Evolutionary conservation across 2,329 filamentous ascomycete species (phyloP).

Genomic region (Zymoseptoria ardabiliae): DNA sequence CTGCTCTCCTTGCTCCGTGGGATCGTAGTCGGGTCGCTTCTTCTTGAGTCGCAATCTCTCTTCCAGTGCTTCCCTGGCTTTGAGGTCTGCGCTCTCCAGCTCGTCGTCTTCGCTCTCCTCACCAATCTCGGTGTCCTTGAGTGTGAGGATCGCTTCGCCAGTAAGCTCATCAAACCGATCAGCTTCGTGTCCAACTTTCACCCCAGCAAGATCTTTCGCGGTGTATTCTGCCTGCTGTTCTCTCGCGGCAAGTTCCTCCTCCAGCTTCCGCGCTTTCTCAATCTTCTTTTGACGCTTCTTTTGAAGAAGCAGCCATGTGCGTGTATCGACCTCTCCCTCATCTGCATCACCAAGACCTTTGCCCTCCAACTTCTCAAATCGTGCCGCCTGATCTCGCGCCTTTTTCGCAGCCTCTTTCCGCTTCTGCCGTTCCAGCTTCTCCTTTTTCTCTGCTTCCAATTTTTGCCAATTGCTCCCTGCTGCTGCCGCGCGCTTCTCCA

Average conservation of each 20-base stretch:
- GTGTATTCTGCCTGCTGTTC: conserved; percentile 72
- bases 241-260: conserved; percentile 71
- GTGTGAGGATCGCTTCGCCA: conserved; percentile 79
- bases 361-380: conserved; percentile 68
- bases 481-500: conserved; percentile 70
- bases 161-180: conserved; percentile 66
- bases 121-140: conserved; percentile 87
- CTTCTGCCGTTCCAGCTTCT: conserved; percentile 71
- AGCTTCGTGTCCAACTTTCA: conserved; percentile 86
- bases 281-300: conserved; percentile 95
- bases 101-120: conserved; percentile 79
- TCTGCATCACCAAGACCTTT: conserved; percentile 73
- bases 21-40: conserved; percentile 82
- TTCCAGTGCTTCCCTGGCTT: conserved; percentile 63
- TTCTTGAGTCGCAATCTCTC: conserved; percentile 83
- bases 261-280: conserved; percentile 59
- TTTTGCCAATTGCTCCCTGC: conserved; percentile 69
- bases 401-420: conserved; percentile 78
- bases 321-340: conserved; percentile 61
- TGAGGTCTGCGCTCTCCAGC: conserved; percentile 67
- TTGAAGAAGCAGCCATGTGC: conserved; percentile 77
- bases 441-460: conserved; percentile 59
- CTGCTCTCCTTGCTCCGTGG: conserved; percentile 61
- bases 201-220: conserved; percentile 75
- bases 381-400: conserved; percentile 75